Conservation (phyloP, 192 early-diverging fungal species). For the Podila minutissima region DNA sequence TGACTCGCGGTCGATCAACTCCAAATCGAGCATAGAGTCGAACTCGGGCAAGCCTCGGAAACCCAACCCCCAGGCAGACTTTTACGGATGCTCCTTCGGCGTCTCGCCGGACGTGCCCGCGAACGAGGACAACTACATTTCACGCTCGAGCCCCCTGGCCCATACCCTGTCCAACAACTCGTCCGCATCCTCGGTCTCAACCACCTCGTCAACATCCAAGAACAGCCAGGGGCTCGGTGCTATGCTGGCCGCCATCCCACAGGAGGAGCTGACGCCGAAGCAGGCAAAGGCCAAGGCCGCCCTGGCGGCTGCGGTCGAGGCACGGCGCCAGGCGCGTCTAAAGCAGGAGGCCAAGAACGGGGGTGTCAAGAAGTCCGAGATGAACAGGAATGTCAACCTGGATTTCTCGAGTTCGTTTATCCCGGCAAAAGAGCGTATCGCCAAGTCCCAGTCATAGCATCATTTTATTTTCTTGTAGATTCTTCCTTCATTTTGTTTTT, state of each 20-base stretch:
- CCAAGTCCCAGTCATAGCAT: constrained; percentile 3
- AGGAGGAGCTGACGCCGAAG: constrained; percentile 39
- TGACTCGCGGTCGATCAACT: constrained; percentile 36
- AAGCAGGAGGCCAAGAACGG: constrained; percentile 40
- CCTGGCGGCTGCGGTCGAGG: constrained; percentile 46
- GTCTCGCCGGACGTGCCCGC: not conserved
- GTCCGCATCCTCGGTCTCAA: constrained; percentile 28
- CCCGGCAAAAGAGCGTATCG: constrained; percentile 33
- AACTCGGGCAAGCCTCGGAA: constrained; percentile 8
- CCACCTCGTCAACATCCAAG: constrained; percentile 3
- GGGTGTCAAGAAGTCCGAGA: constrained; percentile 20
- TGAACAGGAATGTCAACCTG: constrained; percentile 35
- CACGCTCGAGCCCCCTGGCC: constrained; percentile 22
- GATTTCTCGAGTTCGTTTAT: constrained; percentile 41
- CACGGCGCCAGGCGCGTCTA: constrained; percentile 28
- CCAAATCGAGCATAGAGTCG: constrained; percentile 32
- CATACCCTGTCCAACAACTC: constrained; percentile 24
- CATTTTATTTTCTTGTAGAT: not conserved
- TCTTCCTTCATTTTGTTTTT: not conserved
- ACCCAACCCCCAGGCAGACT: constrained; percentile 42
- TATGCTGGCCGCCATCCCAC: constrained; percentile 37
- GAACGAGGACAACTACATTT: constrained; percentile 35
- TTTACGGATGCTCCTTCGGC: constrained; percentile 48
- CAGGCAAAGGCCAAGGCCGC: constrained; percentile 49
- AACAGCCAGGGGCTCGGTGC: constrained; percentile 21